Conservation (phyloP, 2,329 filamentous ascomycete genomes). For the Sodiomyces alkalinus region DNA sequence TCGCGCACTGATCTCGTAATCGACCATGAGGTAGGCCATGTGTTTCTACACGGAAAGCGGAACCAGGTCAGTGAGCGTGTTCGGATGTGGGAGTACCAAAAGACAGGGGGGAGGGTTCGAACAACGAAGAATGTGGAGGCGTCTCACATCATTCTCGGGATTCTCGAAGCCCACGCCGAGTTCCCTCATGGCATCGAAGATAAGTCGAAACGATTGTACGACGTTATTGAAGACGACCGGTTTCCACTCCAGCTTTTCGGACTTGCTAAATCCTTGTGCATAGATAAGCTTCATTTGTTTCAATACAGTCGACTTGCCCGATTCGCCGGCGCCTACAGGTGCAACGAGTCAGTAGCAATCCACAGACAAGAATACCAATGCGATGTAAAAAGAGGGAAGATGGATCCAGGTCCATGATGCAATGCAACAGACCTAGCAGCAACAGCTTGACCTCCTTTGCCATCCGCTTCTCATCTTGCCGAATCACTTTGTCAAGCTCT, state of each 20-base stretch:
- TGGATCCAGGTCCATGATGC: slow-evolving; percentile 2
- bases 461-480: slow-evolving; percentile 76
- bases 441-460: slow-evolving; percentile 85
- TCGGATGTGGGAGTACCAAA: not conserved
- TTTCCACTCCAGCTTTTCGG: slow-evolving; percentile 85
- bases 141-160: slow-evolving; percentile 60
- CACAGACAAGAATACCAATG: too few species aligned
- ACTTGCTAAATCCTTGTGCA: slow-evolving; percentile 75
- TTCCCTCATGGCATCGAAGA: slow-evolving; percentile 82
- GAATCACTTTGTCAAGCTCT: slow-evolving; percentile 77
- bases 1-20: slow-evolving; percentile 69
- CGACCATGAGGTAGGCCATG: slow-evolving; percentile 61
- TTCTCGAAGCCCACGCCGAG: slow-evolving; percentile 66
- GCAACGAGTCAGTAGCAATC: not conserved
- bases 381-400: not conserved
- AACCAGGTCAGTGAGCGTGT: not conserved
- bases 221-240: slow-evolving; percentile 94
- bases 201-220: slow-evolving; percentile 78
- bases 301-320: slow-evolving; percentile 81
- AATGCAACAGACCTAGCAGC: slow-evolving; percentile 68
- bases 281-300: slow-evolving; percentile 99
- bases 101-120: too few species aligned
- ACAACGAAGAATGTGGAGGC: slow-evolving; percentile 1
- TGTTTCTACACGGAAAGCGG: slow-evolving; percentile 55
- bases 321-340: slow-evolving; percentile 72